Base-by-base conservation (phyloP, 768 basidiomycete genomes). In the Jaapia argillacea region DNA sequence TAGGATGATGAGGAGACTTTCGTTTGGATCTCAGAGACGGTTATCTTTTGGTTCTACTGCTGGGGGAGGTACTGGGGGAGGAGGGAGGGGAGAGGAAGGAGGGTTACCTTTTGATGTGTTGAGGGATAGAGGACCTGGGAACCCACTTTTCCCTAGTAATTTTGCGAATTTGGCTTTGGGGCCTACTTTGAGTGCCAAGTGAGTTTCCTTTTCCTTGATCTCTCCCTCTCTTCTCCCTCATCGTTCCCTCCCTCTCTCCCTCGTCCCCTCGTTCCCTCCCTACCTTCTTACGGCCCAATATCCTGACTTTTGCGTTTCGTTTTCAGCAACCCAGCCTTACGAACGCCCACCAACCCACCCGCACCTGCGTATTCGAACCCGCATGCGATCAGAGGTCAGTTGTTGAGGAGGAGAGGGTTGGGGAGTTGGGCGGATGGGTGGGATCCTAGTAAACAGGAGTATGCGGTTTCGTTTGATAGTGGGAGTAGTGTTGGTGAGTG, bases 81-180 rank as follows among this genome's bases (percentile, higher is more conserved):
- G n/a, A n/a, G n/a, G n/a, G n/a, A n/a, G n/a, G n/a, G n/a, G n/a
- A n/a, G n/a, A n/a, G n/a, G n/a, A n/a, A n/a, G n/a, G n/a, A n/a
- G n/a, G n/a, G n/a, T n/a, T 48, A 7, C 54, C 59, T 10, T 74
- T 77, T 52, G 65, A 76, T 54, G 60, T 69, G 3, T 62, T 74
- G n/a, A 74, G 71, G 6, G 84, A 86, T 50, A 70, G 85, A 4
- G 69, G 66, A 1, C 78, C 81, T 2, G 88, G 85, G 0, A 74
- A 79, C 50, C 88, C 87, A 12, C 63, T 90, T 5, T 93, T 93
- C 65, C 85, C 85, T 3, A 81, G 76, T 50, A 85, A 75, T 55
- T 93, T 90, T 60, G 75, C 84, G 24, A 72, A 73, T 43, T 59
- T 90, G 48, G 72, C 75, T 21, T 51, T 72, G 26, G 75, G 74